Base-by-base conservation (phyloP, 2,329 filamentous ascomycete genomes). In the Aspergillus amoenus region DNA sequence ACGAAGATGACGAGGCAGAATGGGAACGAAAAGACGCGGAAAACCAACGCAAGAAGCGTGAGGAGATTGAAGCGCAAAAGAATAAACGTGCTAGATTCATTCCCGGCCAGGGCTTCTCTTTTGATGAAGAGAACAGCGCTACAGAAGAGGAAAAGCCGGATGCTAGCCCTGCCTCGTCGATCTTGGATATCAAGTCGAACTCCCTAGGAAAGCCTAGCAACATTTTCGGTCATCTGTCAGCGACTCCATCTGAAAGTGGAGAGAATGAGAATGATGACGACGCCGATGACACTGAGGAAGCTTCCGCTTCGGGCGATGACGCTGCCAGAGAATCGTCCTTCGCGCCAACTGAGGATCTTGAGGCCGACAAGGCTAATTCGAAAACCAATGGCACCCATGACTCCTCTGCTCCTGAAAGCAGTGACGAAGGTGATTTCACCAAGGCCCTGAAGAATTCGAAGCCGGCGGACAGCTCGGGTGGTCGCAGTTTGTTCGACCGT, bases 1-100 rank as follows among this genome's bases (percentile, higher is more conserved):
- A 81, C 13, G 78, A 81, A 53, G 79, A 82, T 42, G 78, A 81
- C 43, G 76, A 79, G 60, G 79, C 70, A 27, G 73, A 78, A 46
- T 82, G 79, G 76, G 76, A 80, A 56, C 74, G 75, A 53, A 70
- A 72, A 55, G 71, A 82, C 62, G 73, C 73, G 41, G 77, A 79
- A 62, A 68, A 78, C 62, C 77, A 79, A 61, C 74, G 71, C 27
- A 75, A 75, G 41, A 81, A 81, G 67, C 71, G 70, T 27, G 69
- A 72, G 46, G 72, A 77, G 60, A 64, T 79, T 43, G 73, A 73
- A 41, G 70, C 75, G 30, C 67, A 70, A 32, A 62, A 71, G 3
- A 72, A 73, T 42, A 71, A 66, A 52, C 70, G 67, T 34, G 37
- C 69, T 7, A 66, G 68, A 18, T 73, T 68, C 51, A 52, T 72